Conservation (phyloP, 352 stramenopile species). For the Phytopythium chamaehyphon region DNA sequence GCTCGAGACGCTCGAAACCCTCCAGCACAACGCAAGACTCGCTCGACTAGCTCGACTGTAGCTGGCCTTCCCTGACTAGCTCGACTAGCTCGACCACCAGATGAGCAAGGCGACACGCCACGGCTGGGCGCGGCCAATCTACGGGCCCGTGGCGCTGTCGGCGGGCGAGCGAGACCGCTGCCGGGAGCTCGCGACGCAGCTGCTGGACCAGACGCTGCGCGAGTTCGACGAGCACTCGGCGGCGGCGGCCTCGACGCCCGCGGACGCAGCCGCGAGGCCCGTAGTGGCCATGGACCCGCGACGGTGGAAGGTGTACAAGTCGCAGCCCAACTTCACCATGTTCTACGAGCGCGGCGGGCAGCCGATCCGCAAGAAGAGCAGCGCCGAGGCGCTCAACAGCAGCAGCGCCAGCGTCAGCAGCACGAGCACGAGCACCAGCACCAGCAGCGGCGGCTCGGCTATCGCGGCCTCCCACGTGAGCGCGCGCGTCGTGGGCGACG, state of each 20-base stretch:
- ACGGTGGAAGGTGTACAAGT: slow-evolving; percentile 29
- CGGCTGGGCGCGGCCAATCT: not conserved
- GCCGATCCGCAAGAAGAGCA: not conserved
- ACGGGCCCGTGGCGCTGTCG: not conserved
- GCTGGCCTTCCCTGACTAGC: too few species aligned
- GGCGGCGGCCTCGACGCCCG: slow-evolving; percentile 3
- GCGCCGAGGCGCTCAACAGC: not conserved
- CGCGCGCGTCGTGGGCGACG: slow-evolving; percentile 16
- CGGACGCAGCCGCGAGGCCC: not conserved
- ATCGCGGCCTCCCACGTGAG: slow-evolving; percentile 23
- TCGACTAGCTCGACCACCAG: too few species aligned
- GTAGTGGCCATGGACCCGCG: slow-evolving; percentile 20
- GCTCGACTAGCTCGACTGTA: too few species aligned
- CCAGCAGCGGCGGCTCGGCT: slow-evolving; percentile 12
- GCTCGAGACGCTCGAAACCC: too few species aligned
- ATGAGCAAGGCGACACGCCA: not conserved
- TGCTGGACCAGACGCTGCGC: slow-evolving; percentile 27
- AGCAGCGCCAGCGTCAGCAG: not conserved
- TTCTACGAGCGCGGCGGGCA: slow-evolving; percentile 9
- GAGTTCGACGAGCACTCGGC: slow-evolving; percentile 28
- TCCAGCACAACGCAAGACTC: too few species aligned
- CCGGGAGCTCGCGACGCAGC: slow-evolving; percentile 22
- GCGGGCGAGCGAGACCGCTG: not conserved
- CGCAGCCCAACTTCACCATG: slow-evolving; percentile 25
- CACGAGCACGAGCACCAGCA: not conserved